These are phyloP conservation scores for Osmanthus fragrans DNA, from an alignment of 257 asterid species.

Conservation along the genomic window DNA sequence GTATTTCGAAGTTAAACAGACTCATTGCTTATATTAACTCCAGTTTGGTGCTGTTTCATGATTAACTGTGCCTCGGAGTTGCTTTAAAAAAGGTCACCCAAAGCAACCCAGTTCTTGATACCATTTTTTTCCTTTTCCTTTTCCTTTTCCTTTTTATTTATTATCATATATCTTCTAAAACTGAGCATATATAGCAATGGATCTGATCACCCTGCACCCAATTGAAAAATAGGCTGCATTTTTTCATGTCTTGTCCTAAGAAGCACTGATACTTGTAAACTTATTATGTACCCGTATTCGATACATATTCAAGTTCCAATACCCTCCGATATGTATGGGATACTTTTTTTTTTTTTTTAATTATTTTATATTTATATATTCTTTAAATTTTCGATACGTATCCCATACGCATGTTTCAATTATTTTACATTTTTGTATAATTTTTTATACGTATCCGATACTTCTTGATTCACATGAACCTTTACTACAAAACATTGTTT, in stretches of 20 bases:
- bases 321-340: no score
- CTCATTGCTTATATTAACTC: background rate
- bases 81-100: background rate
- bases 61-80: background rate
- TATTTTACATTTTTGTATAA: no score
- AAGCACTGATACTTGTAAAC: no score
- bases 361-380: no score
- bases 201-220: background rate
- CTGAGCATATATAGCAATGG: background rate
- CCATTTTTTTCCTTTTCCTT: background rate
- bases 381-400: no score
- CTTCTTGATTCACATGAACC: no score
- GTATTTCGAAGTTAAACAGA: background rate
- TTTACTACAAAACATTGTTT: no score
- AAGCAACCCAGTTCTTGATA: background rate
- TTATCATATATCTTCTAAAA: background rate
- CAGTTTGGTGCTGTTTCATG: background rate
- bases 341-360: no score
- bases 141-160: background rate
- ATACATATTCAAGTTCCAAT: no score
- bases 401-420: no score
- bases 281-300: no score
- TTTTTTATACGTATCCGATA: no score
- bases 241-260: background rate
- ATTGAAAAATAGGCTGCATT: background rate